phyloP scores from a whole-genome alignment of 1,139 yeast species.

The Wickerhamomyces sp. region DNA sequence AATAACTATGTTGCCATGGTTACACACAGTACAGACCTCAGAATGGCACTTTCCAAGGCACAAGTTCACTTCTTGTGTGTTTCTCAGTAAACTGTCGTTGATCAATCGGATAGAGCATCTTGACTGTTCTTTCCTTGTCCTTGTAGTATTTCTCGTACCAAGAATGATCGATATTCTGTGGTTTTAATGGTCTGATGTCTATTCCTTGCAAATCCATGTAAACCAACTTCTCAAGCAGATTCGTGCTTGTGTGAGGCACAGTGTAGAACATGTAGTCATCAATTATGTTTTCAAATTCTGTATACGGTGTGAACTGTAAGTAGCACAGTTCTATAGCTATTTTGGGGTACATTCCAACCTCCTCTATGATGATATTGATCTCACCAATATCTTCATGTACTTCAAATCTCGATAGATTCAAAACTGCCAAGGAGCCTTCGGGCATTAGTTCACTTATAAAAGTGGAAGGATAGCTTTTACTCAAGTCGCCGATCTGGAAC shows the following conservation, averaged over 20 bases:
- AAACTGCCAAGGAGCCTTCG: constrained; percentile 44
- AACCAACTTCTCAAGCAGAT: constrained; percentile 4
- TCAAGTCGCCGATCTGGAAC: constrained; percentile 36
- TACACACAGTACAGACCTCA: no score
- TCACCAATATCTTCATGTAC: constrained; percentile 30
- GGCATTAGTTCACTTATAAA: constrained; percentile 57
- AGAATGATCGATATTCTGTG: background rate
- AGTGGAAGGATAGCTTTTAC: constrained; percentile 45
- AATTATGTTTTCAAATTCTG: background rate
- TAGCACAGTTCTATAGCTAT: constrained; percentile 55
- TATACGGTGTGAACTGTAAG: constrained; percentile 41
- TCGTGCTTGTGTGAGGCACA: constrained; percentile 1
- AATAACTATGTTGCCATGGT: no score
- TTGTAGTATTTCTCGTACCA: constrained; percentile 7
- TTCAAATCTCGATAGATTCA: constrained; percentile 48
- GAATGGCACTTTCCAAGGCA: constrained; percentile 18
- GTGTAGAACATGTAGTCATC: constrained; percentile 8
- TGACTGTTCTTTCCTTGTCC: constrained; percentile 9
- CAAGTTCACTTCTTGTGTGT: background rate
- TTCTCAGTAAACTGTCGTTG: constrained; percentile 10
- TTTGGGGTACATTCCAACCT: constrained; percentile 51
- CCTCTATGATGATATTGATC: constrained; percentile 52
- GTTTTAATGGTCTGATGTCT: background rate
- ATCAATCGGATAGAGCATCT: constrained; percentile 11
- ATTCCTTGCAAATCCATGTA: constrained; percentile 4